Base-by-base conservation (phyloP, 345 rosid species). In the Lumnitzera littorea region DNA sequence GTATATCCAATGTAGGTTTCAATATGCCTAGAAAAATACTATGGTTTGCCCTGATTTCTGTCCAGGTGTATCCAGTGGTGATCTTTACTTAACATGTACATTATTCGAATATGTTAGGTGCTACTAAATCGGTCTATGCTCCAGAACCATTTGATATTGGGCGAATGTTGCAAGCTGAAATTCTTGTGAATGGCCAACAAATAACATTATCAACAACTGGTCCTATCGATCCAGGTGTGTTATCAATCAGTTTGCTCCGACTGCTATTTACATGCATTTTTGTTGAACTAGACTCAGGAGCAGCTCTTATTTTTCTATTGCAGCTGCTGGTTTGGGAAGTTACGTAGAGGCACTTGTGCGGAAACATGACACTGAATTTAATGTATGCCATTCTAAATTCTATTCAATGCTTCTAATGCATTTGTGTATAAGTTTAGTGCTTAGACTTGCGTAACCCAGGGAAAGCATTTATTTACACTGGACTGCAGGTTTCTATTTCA, bases 301-400 rank as follows among this genome's bases (percentile, higher is more conserved):
- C 17, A 15, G 24, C 10, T 24, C 55, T 51, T 17, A 1, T 46
- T 68, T 36, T 50, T 66, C 66, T 60, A 65, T 56, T 68, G 67
- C 86, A 94, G 99, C 91, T 76, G 84, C 99, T 71, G 96, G 97
- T 64, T 72, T 94, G 68, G 97, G 96, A 72, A 86, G 88, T 80
- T 84, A 91, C 62, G 96, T 94, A 50, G 99, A 94, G 76, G 90
- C 91, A 20, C 89, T 88, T 75, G 92, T 94, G 73, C 80, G 91
- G 58, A 94, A 86, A 68, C 97, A 88, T 58, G 99, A 94, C 56
- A 80, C 87, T 64, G 92, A 91, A 69, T 91, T 88, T 66, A 85
- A 88, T 76, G 99, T 90, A 84, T 70, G 82, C 64, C 15, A 17
- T 67, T 20, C 53, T 52, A 13, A 16, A 7, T 24, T 48, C 4